Evolutionary conservation across 768 basidiomycete species (phyloP).

Genomic region (Suillus lakei): DNA sequence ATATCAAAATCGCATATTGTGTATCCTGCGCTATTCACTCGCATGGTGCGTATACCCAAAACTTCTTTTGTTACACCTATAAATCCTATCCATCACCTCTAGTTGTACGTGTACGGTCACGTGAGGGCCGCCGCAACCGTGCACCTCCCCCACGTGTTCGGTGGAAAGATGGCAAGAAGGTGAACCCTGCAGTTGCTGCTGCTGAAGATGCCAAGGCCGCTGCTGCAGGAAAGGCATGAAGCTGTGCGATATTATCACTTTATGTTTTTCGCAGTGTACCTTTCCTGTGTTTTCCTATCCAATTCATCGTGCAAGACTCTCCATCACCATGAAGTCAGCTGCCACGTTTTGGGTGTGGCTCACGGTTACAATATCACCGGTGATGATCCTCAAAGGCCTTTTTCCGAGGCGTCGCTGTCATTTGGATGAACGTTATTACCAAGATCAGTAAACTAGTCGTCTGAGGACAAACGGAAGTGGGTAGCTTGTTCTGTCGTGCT

Average conservation of each 20-base stretch:
- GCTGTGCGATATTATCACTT: slow-evolving; percentile 25
- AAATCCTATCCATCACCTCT: slow-evolving; percentile 10
- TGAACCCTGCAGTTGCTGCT: slow-evolving; percentile 93
- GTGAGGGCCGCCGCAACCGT: slow-evolving; percentile 95
- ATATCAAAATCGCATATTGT: slow-evolving; percentile 99
- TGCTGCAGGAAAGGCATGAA: slow-evolving; percentile 54
- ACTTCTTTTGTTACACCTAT: background rate
- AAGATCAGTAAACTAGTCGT: too few relatives aligned
- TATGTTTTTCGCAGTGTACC: slow-evolving; percentile 19
- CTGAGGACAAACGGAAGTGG: too few relatives aligned
- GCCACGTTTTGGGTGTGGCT: too few relatives aligned
- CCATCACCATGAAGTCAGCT: background rate
- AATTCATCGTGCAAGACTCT: background rate
- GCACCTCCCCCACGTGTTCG: slow-evolving; percentile 94
- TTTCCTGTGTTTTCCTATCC: slow-evolving; percentile 14
- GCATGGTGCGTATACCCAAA: slow-evolving; percentile 67
- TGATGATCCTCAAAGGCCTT: too few relatives aligned
- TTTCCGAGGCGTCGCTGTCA: background rate
- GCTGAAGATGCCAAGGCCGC: slow-evolving; percentile 85
- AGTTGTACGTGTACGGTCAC: slow-evolving; percentile 98
- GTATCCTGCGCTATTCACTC: slow-evolving; percentile 99
- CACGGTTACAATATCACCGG: too few relatives aligned
- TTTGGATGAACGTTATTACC: background rate
- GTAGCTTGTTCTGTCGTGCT: too few relatives aligned
- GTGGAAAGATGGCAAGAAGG: slow-evolving; percentile 96